A percentile compares a stretch with the other conserved stretches of the same genome.
phyloP scores from a whole-genome alignment of 805 yeast species.

The Candida piceae region DNA sequence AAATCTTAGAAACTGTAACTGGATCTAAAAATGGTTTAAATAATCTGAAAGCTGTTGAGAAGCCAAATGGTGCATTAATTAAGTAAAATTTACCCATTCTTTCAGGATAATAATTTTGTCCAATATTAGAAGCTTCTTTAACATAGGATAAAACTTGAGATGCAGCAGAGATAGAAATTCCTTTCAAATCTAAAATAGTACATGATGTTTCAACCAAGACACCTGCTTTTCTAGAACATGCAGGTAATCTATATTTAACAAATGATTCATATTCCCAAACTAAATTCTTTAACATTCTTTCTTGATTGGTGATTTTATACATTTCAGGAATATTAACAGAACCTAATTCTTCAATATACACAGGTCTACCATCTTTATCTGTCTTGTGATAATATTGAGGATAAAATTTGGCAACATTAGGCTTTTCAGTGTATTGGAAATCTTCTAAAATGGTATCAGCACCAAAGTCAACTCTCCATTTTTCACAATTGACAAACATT shows the following conservation, averaged over 20 bases:
- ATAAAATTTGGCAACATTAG: slow-evolving; percentile 79
- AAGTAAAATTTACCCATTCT: slow-evolving; percentile 97
- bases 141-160: slow-evolving; percentile 83
- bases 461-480: slow-evolving; percentile 86
- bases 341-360: slow-evolving; percentile 91
- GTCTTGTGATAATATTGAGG: slow-evolving; percentile 98
- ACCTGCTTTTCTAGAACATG: slow-evolving; percentile 82
- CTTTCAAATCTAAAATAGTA: slow-evolving; percentile 92
- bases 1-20: slow-evolving; percentile 92
- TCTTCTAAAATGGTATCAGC: slow-evolving; percentile 81
- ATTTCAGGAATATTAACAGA: slow-evolving; percentile 83
- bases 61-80: slow-evolving; percentile 96
- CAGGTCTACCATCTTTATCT: slow-evolving; percentile 95
- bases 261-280: slow-evolving; percentile 98
- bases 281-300: slow-evolving; percentile 90
- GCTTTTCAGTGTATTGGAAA: slow-evolving; percentile 91
- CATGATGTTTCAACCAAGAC: slow-evolving; percentile 89
- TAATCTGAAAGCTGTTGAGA: slow-evolving; percentile 85
- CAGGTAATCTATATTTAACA: slow-evolving; percentile 79
- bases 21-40: slow-evolving; percentile 96
- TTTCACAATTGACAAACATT: slow-evolving; percentile 85
- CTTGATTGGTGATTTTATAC: slow-evolving; percentile 91
- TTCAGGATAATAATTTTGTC: slow-evolving; percentile 97
- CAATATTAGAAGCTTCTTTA: slow-evolving; percentile 87
- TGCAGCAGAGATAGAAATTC: slow-evolving; percentile 81